Percentiles rank a stretch among this genome's conserved stretches.
Conservation (phyloP, 768 basidiomycete genomes). For the Lentinula sp. region DNA sequence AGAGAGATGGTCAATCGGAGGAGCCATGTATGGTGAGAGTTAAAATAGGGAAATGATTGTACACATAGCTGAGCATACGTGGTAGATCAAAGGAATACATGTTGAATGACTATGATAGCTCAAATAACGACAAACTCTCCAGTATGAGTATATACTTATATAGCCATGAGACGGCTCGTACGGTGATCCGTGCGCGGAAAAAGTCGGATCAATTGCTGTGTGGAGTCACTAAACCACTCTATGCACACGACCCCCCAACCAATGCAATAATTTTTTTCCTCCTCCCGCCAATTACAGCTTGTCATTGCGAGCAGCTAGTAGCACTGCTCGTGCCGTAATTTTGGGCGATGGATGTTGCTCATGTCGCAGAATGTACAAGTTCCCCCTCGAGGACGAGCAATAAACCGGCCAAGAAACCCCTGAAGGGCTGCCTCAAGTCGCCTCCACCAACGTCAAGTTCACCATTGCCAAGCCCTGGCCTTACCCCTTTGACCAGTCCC, state of each 20-base stretch:
- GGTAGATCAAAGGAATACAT: no score
- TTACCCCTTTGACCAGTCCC: neutral
- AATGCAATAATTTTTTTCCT: neutral
- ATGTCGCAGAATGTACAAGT: neutral
- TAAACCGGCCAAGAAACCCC: neutral
- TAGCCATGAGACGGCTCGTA: no score
- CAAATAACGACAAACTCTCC: no score
- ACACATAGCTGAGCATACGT: neutral
- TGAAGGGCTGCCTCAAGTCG: slow-evolving; percentile 7
- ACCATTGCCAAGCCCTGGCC: slow-evolving; percentile 2
- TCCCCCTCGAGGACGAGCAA: neutral
- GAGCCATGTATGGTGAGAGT: slow-evolving; percentile 23
- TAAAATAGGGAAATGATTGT: neutral
- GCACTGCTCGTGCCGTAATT: neutral
- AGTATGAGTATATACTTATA: no score
- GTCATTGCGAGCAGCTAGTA: neutral
- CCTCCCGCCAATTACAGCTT: neutral
- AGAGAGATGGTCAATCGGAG: slow-evolving; percentile 37
- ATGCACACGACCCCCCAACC: neutral
- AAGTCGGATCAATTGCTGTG: neutral
- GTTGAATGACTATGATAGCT: no score
- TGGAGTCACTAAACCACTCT: neutral
- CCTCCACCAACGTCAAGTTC: neutral
- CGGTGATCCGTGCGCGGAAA: neutral
- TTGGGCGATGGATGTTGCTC: neutral